Conservation (phyloP, 371 early-diverging fungal genomes). For the Syncephalastrum monosporum region DNA sequence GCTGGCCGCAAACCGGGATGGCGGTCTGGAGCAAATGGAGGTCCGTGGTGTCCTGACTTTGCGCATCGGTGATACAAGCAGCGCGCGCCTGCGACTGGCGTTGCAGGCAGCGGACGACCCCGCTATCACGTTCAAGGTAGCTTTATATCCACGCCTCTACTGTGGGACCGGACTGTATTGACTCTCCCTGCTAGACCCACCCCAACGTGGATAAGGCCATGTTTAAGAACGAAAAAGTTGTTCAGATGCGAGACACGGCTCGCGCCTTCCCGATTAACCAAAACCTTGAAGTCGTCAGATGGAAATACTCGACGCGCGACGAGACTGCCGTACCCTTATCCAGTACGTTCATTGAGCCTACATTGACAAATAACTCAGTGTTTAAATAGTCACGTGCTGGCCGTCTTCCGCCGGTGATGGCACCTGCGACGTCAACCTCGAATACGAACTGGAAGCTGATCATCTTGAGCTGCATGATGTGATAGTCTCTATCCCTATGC, state of each 20-base stretch:
- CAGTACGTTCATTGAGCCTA: slow-evolving; percentile 43
- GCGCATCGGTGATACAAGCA: slow-evolving; percentile 66
- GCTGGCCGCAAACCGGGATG: slow-evolving; percentile 84
- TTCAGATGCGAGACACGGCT: slow-evolving; percentile 79
- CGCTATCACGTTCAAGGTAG: slow-evolving; percentile 77
- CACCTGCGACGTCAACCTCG: slow-evolving; percentile 88
- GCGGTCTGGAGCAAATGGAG: slow-evolving; percentile 89
- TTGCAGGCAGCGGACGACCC: slow-evolving; percentile 56
- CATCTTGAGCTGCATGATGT: slow-evolving; percentile 85
- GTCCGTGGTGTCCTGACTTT: slow-evolving; percentile 89
- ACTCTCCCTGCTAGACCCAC: slow-evolving; percentile 68
- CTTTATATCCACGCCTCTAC: neutral
- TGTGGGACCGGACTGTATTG: neutral
- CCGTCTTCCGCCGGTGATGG: slow-evolving; percentile 90
- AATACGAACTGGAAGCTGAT: slow-evolving; percentile 84
- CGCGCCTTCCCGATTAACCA: slow-evolving; percentile 88
- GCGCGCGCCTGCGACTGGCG: slow-evolving; percentile 57
- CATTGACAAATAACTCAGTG: neutral
- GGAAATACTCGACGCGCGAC: slow-evolving; percentile 81
- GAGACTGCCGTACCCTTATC: slow-evolving; percentile 84
- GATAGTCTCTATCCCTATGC: slow-evolving; percentile 84
- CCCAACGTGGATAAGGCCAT: slow-evolving; percentile 95
- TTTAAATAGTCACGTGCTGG: slow-evolving; percentile 88
- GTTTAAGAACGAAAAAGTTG: slow-evolving; percentile 68
- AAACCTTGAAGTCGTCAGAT: slow-evolving; percentile 83